Conservation (phyloP, 2,329 filamentous ascomycete species). For the Lecanicillium sp. region DNA sequence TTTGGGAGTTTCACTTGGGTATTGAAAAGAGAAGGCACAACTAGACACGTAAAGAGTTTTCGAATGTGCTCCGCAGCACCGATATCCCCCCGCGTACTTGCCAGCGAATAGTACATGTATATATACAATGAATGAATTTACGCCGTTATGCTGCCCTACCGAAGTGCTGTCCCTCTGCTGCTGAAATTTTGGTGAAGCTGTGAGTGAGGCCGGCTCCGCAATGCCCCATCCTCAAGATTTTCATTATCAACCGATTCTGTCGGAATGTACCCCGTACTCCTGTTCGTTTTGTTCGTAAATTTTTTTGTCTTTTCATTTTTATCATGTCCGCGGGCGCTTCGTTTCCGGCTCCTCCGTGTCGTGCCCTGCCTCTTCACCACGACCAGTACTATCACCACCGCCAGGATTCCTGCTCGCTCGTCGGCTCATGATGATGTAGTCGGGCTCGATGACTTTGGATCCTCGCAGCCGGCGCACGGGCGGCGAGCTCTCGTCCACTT, state of each 20-base stretch:
- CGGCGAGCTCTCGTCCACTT: slow-evolving; percentile 50
- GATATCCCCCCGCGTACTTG: slow-evolving; percentile 15
- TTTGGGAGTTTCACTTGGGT: slow-evolving; percentile 6
- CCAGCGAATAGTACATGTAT: slow-evolving; percentile 14
- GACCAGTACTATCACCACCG: no score
- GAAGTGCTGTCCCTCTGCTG: slow-evolving; percentile 11
- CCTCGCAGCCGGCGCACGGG: slow-evolving; percentile 45
- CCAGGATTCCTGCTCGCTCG: no score
- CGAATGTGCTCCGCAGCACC: slow-evolving; percentile 10
- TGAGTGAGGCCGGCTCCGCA: not conserved
- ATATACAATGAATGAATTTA: slow-evolving; percentile 8
- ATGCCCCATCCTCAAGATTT: not conserved
- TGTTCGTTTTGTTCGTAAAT: no score
- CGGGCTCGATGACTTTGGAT: slow-evolving; percentile 47
- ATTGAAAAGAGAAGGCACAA: slow-evolving; percentile 6
- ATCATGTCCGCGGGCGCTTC: not conserved
- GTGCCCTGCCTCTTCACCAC: no score
- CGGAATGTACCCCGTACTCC: no score
- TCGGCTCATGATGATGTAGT: slow-evolving; percentile 54
- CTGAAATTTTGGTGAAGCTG: not conserved
- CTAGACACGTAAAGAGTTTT: slow-evolving; percentile 14
- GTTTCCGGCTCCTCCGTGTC: no score
- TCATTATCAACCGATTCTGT: no score
- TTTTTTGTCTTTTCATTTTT: not conserved
- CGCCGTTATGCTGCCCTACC: slow-evolving; percentile 12